phyloP scores from a whole-genome alignment of 495 filamentous ascomycete genomes.

The Xylaria sp. region DNA sequence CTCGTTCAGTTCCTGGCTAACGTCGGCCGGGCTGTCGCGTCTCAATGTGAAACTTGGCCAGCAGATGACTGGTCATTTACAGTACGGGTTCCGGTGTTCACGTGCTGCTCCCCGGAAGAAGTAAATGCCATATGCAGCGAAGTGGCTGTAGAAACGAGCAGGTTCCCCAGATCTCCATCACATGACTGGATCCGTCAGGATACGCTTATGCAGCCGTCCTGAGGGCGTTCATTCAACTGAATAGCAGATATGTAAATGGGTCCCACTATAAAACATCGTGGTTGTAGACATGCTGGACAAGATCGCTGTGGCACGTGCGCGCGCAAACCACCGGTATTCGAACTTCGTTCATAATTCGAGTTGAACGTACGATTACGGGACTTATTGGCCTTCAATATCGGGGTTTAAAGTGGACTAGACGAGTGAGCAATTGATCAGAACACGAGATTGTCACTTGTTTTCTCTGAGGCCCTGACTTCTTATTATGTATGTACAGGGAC shows the following conservation, averaged over 20 bases:
- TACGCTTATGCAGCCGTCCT: slow-evolving; percentile 1
- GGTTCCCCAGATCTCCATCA: not conserved
- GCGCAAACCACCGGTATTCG: not conserved
- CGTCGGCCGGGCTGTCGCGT: not conserved
- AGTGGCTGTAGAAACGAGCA: not conserved
- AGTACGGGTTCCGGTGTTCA: not conserved
- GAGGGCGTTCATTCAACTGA: not conserved
- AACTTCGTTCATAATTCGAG: not conserved
- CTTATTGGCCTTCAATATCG: not conserved
- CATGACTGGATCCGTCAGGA: slow-evolving; percentile 4
- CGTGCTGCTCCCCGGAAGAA: not conserved
- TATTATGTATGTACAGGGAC: not conserved
- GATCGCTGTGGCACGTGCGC: not conserved
- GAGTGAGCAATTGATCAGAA: not conserved
- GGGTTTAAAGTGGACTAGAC: not conserved
- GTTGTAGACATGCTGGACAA: not conserved
- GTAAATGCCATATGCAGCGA: not conserved
- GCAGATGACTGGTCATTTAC: slow-evolving; percentile 10
- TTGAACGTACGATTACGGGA: not conserved
- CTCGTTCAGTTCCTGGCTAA: not conserved
- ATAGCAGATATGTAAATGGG: not conserved
- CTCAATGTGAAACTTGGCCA: not conserved
- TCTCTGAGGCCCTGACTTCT: not conserved
- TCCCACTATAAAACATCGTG: not conserved
- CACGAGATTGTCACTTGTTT: not conserved